Conservation (phyloP, 1,284 basidiomycete genomes). For the Malassezia cuniculi region DNA sequence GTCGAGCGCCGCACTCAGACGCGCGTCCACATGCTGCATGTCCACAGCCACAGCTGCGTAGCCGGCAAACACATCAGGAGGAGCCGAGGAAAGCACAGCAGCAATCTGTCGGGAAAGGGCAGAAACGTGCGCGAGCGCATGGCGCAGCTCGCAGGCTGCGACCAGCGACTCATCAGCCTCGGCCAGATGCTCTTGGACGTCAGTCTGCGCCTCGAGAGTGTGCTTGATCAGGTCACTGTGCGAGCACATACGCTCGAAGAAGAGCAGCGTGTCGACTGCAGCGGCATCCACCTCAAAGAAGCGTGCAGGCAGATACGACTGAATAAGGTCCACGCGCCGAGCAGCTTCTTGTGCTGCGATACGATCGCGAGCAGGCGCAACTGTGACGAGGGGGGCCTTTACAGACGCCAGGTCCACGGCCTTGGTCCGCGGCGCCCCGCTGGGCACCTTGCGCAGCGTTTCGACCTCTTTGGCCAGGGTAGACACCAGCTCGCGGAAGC, state of each 20-base stretch:
- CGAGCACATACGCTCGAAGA: constrained; percentile 37
- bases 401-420: not conserved
- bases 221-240: constrained; percentile 36
- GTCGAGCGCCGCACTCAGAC: constrained; percentile 74
- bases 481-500: constrained; percentile 39
- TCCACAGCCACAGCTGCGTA: constrained; percentile 65
- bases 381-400: too few relatives aligned
- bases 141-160: constrained; percentile 33
- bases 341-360: constrained; percentile 30
- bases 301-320: constrained; percentile 29
- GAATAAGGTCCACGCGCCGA: constrained; percentile 30
- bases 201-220: constrained; percentile 30
- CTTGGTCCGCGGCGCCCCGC: not conserved
- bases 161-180: constrained; percentile 31
- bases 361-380: constrained; percentile 16
- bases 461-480: constrained; percentile 35
- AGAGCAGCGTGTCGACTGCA: constrained; percentile 31
- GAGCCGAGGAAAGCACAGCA: constrained; percentile 30
- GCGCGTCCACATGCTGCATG: constrained; percentile 74
- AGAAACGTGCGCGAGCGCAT: constrained; percentile 34
- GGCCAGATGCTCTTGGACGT: constrained; percentile 27
- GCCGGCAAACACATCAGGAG: constrained; percentile 28
- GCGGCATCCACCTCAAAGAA: constrained; percentile 35
- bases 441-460: constrained; percentile 19
- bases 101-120: constrained; percentile 35